phyloP scores from a whole-genome alignment of 2,329 filamentous ascomycete genomes.

The Thelonectria olida region DNA sequence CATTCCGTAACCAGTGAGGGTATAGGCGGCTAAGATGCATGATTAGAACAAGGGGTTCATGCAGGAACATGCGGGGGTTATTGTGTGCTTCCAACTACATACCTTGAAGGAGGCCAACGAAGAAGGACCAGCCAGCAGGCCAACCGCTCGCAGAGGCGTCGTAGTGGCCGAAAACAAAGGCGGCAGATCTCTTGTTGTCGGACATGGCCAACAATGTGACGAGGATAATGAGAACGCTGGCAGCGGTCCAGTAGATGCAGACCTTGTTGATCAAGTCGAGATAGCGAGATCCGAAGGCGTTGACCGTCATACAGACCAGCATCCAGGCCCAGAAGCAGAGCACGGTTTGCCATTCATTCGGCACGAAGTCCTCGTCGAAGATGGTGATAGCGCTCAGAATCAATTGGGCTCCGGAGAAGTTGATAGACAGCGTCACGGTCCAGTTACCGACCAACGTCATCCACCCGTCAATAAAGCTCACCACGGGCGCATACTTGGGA shows the following conservation, averaged over 20 bases:
- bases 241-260: slow-evolving; percentile 77
- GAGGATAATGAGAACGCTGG: slow-evolving; percentile 74
- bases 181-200: slow-evolving; percentile 68
- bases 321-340: slow-evolving; percentile 76
- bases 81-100: slow-evolving; percentile 20
- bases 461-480: slow-evolving; percentile 79
- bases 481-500: slow-evolving; percentile 66
- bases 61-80: slow-evolving; percentile 47
- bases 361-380: slow-evolving; percentile 65
- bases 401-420: slow-evolving; percentile 73
- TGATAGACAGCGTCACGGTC: slow-evolving; percentile 73
- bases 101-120: slow-evolving; percentile 62
- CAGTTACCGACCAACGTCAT: slow-evolving; percentile 78
- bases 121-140: slow-evolving; percentile 71
- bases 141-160: slow-evolving; percentile 74
- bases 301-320: slow-evolving; percentile 69
- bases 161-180: slow-evolving; percentile 74
- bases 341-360: slow-evolving; percentile 76
- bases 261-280: slow-evolving; percentile 74
- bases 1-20: slow-evolving; percentile 58
- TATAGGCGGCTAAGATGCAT: slow-evolving; percentile 45
- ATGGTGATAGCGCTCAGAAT: slow-evolving; percentile 73
- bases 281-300: slow-evolving; percentile 65
- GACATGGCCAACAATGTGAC: slow-evolving; percentile 74
- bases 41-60: slow-evolving; percentile 7